Evolutionary conservation across 371 early-diverging fungal genomes (phyloP), one percentile per base, ranked within the genome.

Genomic region (Mortierella sp.): DNA sequence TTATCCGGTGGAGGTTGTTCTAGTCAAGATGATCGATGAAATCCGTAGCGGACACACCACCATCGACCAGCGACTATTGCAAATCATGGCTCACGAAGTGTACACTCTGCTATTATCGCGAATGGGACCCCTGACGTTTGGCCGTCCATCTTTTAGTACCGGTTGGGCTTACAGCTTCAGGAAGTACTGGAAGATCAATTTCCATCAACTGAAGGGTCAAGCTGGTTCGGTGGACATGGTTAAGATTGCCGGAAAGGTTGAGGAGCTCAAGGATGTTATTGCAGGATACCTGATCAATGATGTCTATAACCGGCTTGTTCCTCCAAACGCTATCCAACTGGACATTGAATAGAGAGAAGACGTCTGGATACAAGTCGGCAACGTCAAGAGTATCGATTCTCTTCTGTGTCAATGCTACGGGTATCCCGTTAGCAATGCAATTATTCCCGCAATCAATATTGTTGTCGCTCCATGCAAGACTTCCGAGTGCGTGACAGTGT

Each of bases 271-370:
- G 5, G 18, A 6, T 9, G n/a, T 56, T n/a, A 42, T 56, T 24
- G 43, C 26, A 14, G 28, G n/a, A 14, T 56, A 56, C n/a, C 3
- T 14, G 18, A 42, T 56, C 4, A 45, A 42, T 2, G 56, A 56
- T n/a, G 27, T 56, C 27, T 45, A 56, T n/a, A 56, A 56, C 56
- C 16, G 56, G 56, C 12, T 23, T 56, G 5, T 45, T 56, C 28
- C 46, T 56, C 14, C 45, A 56, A 18, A 38, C 56, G 18, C 21
- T 45, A 6, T 43, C 45, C n/a, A 7, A 3, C 1, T 42, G 42
- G 42, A 38, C 56, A 26, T 14, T 56, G 28, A 38, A 23, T 24
- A 18, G 10, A 6, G 38, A 52, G 18, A 8, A 28, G n/a, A 13
- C 10, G 27, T 38, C 54, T n/a, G 54, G 41, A n/a, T 12, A 6